Conservation (phyloP, 2,329 filamentous ascomycete species). For the Pseudocercospora macadamiae region DNA sequence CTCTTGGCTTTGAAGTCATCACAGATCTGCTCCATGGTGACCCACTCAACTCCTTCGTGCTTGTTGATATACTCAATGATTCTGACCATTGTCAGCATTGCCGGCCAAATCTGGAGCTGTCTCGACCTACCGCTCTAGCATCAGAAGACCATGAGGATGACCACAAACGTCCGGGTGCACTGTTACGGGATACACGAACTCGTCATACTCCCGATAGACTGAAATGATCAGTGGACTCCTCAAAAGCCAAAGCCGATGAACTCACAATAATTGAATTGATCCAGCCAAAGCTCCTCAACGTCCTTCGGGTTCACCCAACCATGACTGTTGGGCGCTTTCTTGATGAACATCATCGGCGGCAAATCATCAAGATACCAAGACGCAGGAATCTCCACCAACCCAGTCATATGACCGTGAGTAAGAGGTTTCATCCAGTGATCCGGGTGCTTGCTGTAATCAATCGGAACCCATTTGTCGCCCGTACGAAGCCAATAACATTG, state of each 20-base stretch:
- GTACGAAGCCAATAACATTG: constrained; percentile 66
- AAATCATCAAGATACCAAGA: constrained; percentile 63
- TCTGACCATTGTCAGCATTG: constrained; percentile 15
- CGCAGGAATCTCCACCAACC: constrained; percentile 68
- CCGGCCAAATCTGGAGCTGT: not conserved
- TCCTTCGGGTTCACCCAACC: constrained; percentile 61
- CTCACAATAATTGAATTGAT: constrained; percentile 74
- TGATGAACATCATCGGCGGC: constrained; percentile 74
- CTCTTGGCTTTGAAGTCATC: constrained; percentile 74
- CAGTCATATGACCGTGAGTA: constrained; percentile 57
- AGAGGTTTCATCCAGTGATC: constrained; percentile 41
- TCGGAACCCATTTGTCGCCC: constrained; percentile 68
- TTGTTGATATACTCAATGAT: constrained; percentile 72
- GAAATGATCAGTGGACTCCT: too few relatives aligned
- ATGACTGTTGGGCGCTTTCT: constrained; percentile 65
- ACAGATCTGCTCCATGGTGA: constrained; percentile 71
- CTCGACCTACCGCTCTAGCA: constrained; percentile 65
- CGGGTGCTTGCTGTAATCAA: constrained; percentile 66
- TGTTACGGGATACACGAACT: constrained; percentile 77
- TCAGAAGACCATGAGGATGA: constrained; percentile 70
- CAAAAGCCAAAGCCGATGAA: too few relatives aligned
- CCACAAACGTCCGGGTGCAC: constrained; percentile 76
- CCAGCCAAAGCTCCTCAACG: constrained; percentile 66
- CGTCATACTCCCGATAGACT: constrained; percentile 75
- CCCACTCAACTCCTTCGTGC: constrained; percentile 65